Evolutionary conservation across 441 rosid species (phyloP).

Genomic region (Raphanus hybrid): DNA sequence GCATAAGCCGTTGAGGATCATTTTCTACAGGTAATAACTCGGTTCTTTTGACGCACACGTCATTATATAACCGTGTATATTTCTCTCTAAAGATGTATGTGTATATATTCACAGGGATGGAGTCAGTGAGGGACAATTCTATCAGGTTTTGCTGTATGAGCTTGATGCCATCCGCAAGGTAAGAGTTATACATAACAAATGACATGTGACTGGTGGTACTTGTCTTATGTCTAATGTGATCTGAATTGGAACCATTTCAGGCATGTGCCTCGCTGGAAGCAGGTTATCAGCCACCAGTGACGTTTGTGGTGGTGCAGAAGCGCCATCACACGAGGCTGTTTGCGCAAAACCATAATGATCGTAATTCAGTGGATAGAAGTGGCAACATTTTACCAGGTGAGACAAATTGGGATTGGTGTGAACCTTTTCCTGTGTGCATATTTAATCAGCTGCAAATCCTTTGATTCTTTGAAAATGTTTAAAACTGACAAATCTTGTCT

Average conservation of each 20-base stretch:
- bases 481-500: background rate
- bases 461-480: too few species aligned
- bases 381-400: conserved; percentile 95
- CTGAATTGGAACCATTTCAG: conserved; percentile 41
- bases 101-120: conserved; percentile 65
- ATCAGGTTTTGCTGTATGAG: conserved; percentile 86
- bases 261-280: conserved; percentile 94
- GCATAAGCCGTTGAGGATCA: conserved; percentile 86
- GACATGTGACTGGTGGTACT: background rate
- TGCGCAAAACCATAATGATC: conserved; percentile 78
- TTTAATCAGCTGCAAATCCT: background rate
- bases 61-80: background rate
- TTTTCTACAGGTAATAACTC: conserved; percentile 73
- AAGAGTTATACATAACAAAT: conserved; percentile 2
- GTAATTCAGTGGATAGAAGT: conserved; percentile 78
- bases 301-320: conserved; percentile 98
- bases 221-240: background rate
- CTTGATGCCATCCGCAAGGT: conserved; percentile 98
- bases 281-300: conserved; percentile 96
- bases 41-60: background rate
- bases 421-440: background rate
- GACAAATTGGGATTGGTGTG: background rate
- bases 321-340: conserved; percentile 98
- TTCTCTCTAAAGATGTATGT: background rate
- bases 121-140: conserved; percentile 94